Evolutionary conservation across 2,329 filamentous ascomycete species (phyloP).

Genomic region (Colletotrichum lini): DNA sequence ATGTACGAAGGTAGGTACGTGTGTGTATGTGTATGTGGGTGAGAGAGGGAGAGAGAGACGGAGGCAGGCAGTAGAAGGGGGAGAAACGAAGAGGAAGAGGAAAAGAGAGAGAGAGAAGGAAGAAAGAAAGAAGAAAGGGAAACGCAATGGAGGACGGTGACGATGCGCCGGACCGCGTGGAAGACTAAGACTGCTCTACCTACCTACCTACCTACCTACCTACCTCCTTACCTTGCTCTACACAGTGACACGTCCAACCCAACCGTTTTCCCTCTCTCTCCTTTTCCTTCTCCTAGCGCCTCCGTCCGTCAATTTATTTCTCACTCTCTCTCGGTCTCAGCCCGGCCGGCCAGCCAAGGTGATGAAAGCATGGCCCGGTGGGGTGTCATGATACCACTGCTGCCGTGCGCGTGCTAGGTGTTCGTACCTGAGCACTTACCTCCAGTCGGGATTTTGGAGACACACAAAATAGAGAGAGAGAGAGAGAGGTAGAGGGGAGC

Average conservation of each 20-base stretch:
- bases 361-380: constrained; percentile 7
- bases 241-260: no score
- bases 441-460: background rate
- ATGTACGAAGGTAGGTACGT: background rate
- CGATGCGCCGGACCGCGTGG: constrained; percentile 17
- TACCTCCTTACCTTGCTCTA: no score
- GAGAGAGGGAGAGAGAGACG: background rate
- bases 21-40: background rate
- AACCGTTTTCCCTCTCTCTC: background rate
- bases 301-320: no score
- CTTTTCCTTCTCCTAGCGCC: background rate
- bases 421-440: constrained; percentile 2
- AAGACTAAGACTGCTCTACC: background rate
- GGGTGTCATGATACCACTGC: background rate
- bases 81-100: constrained; percentile 23
- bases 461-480: background rate
- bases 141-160: constrained; percentile 25
- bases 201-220: no score
- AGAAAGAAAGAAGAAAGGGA: background rate
- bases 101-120: background rate
- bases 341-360: background rate
- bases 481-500: no score
- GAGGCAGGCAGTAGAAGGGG: background rate
- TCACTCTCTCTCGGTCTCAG: background rate
- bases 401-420: no score